Evolutionary conservation across 2,329 filamentous ascomycete genomes (phyloP), one percentile per base, ranked within the genome.

Genomic region (Pseudogymnoascus sp.): DNA sequence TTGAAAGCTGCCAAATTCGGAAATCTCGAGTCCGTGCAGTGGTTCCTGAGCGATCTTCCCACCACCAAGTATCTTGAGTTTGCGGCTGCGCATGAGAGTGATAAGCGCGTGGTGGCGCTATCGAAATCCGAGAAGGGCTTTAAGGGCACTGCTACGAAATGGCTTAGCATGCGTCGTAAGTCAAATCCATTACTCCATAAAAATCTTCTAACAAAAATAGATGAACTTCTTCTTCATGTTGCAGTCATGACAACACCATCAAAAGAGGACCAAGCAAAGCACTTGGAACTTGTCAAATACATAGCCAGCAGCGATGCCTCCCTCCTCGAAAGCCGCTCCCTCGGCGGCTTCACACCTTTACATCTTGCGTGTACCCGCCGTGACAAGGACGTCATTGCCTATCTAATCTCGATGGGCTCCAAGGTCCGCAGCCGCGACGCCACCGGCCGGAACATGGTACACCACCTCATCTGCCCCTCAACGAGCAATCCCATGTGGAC

Each of bases 31-130:
- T 79, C 80, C 15, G 82, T 90, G 0, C 84, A 94, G 67, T 95
- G 88, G 82, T 89, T 92, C 70, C 72, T 90, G 60, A 84, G 86
- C 61, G 86, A 89, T 62, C 80, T 82, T 0, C 88, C 90, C 0
- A 73, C 82, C 65, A 78, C 83, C 26, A 76, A 82, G 59, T 94
- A 94, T 67, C 72, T 78, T 23, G 82, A 89, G 48, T 94, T 91
- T 68, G 78, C 84, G 0, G 80, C 83, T 64, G 71, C 75, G 1
- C 80, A 88, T 59, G 77, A 76, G 62, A 76, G 83, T 21, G 85
- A 92, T 63, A 72, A 78, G 58, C 77, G 82, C 37, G 72, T 92
- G 55, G 80, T 82, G 66, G 80, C 82, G 60, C 74, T 94, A 3
- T 78, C 76, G 3, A 74, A 83, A 55, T 76, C 80, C 0, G 75